A percentile compares a stretch with the other conserved stretches of the same genome.
Conservation (phyloP, 208 protist species). For the Crithidia expoeki region DNA sequence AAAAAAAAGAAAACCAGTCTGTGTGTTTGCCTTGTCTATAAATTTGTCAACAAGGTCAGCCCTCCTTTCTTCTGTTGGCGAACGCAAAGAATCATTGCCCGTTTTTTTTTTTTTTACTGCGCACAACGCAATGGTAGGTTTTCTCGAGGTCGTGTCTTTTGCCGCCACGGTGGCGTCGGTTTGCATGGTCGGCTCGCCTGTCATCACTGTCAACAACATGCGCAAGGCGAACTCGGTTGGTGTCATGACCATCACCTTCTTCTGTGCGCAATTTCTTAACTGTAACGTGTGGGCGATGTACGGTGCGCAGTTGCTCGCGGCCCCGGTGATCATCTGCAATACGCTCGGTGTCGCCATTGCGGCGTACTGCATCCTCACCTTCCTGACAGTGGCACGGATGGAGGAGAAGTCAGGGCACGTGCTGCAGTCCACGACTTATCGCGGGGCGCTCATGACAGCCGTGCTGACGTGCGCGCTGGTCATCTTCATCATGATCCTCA, state of each 20-base stretch:
- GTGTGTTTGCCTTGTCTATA: too few species aligned
- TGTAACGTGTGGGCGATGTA: slow-evolving; percentile 72
- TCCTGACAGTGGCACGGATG: slow-evolving; percentile 48
- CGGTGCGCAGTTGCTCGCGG: slow-evolving; percentile 35
- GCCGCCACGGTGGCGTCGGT: slow-evolving; percentile 49
- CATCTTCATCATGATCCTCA: slow-evolving; percentile 33
- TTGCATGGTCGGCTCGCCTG: slow-evolving; percentile 56
- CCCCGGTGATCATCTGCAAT: slow-evolving; percentile 61
- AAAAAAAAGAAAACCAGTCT: too few species aligned
- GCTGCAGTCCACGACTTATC: slow-evolving; percentile 51
- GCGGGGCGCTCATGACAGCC: slow-evolving; percentile 20
- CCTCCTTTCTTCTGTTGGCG: not conserved
- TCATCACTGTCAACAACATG: slow-evolving; percentile 59
- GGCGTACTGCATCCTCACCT: slow-evolving; percentile 62
- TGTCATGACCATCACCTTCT: slow-evolving; percentile 64
- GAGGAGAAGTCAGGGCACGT: slow-evolving; percentile 50
- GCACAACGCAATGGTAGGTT: slow-evolving; percentile 22
- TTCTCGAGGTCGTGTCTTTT: slow-evolving; percentile 45
- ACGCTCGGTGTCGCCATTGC: slow-evolving; percentile 48
- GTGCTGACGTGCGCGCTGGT: slow-evolving; percentile 22
- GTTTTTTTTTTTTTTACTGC: not conserved
- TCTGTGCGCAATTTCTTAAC: slow-evolving; percentile 69
- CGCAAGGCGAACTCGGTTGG: slow-evolving; percentile 42
- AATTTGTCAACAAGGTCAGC: too few species aligned
- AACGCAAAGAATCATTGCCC: not conserved